These are phyloP conservation scores for Flaveria brownii DNA, from an alignment of 129 eudicot species.

Conservation along the genomic window DNA sequence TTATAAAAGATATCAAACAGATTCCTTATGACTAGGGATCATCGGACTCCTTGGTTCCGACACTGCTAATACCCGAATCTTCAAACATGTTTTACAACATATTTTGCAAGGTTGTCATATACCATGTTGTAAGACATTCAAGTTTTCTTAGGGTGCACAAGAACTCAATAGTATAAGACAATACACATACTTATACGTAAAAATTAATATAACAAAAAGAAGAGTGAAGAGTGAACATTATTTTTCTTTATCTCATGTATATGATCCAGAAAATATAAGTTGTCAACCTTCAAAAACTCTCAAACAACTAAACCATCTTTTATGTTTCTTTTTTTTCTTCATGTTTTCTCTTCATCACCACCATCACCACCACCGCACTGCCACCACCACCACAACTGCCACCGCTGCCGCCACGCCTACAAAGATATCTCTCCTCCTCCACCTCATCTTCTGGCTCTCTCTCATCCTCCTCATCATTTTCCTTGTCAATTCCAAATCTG, in stretches of 20 bases:
- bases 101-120: neutral
- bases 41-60: neutral
- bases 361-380: too few species aligned
- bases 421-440: slow-evolving; percentile 47
- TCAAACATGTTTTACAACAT: neutral
- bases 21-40: neutral
- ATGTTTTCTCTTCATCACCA: slow-evolving; percentile 50
- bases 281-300: slow-evolving; percentile 57
- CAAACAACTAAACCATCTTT: slow-evolving; percentile 37
- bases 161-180: neutral
- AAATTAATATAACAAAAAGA: neutral
- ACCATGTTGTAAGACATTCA: neutral
- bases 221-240: neutral
- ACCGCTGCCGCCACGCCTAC: slow-evolving; percentile 35
- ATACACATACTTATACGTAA: neutral
- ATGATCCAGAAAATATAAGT: slow-evolving; percentile 49
- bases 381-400: slow-evolving; percentile 34
- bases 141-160: neutral
- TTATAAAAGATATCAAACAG: neutral
- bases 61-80: neutral
- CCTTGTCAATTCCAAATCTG: slow-evolving; percentile 32
- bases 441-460: slow-evolving; percentile 50
- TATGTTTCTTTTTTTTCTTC: slow-evolving; percentile 41
- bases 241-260: slow-evolving; percentile 26
- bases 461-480: slow-evolving; percentile 49